Percentiles rank a stretch among this genome's conserved stretches.
Conservation (phyloP, 2,329 filamentous ascomycete genomes). For the Hymenotorrendiella dingleyae region DNA sequence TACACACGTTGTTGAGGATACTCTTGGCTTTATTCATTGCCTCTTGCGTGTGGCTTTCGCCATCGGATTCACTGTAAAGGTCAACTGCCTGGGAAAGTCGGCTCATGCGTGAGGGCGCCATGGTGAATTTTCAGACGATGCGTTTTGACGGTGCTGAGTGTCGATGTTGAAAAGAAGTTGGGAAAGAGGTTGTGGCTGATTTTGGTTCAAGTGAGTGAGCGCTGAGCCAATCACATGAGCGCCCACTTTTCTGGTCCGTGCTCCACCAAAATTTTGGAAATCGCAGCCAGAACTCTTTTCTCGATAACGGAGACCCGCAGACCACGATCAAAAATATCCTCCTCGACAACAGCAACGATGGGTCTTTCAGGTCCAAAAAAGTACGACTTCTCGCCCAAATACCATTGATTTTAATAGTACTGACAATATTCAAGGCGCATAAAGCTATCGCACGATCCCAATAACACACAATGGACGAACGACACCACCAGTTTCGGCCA, state of each 20-base stretch:
- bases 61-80: slow-evolving; percentile 10
- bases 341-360: slow-evolving; percentile 43
- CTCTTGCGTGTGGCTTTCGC: too few species aligned
- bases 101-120: slow-evolving; percentile 18
- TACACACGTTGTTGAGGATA: too few species aligned
- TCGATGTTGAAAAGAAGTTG: too few species aligned
- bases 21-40: too few species aligned
- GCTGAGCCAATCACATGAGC: slow-evolving; percentile 19
- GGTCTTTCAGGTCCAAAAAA: slow-evolving; percentile 64
- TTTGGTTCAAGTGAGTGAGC: too few species aligned
- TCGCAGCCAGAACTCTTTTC: slow-evolving; percentile 14
- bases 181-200: too few species aligned
- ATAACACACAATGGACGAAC: slow-evolving; percentile 89
- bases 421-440: slow-evolving; percentile 41
- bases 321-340: not conserved
- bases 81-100: not conserved
- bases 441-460: slow-evolving; percentile 85
- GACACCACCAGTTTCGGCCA: slow-evolving; percentile 82
- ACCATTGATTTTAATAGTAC: slow-evolving; percentile 16
- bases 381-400: slow-evolving; percentile 38
- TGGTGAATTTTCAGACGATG: slow-evolving; percentile 1
- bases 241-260: slow-evolving; percentile 4
- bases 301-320: slow-evolving; percentile 11
- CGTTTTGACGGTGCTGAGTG: not conserved
- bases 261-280: slow-evolving; percentile 17